Base-by-base conservation (phyloP, 139 green algal genomes). In the Nannochloris sp. region DNA sequence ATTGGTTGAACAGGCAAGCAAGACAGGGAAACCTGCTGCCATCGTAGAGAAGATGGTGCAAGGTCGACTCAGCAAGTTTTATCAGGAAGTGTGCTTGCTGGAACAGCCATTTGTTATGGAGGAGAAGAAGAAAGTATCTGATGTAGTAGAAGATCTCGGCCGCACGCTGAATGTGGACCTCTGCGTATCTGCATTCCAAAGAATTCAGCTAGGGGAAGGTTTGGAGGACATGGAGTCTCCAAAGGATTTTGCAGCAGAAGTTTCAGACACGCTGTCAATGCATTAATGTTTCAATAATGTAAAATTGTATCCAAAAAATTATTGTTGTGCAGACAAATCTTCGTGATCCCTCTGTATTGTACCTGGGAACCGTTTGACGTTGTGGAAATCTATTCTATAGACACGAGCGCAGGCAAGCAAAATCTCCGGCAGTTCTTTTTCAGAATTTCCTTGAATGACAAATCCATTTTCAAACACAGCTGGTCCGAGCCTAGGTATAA, bases 101-200 rank as follows among this genome's bases (percentile, higher is more conserved):
- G 82, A 91, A 66, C 88, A 96, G 66, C 58, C 58, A 4, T 95
- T 80, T 68, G 60, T 96, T 3, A 71, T 95, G 75, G 89, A 95
- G 16, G 74, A 84, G 60, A 49, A 40, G 2, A 28, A 71, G 25
- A 83, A 64, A 6, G 76, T 91, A 3, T 62, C 55, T 66, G 50
- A 62, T 20, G 25, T 48, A 51, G 43, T 62, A 17, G 9, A 1
- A 31, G 26, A 40, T 23, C 8, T 17, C 12, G 26, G 17, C 40
- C 12, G 65, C 25, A 49, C 16, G 9, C 16, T 53, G 17, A 11
- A 23, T 20, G 17, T 53, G 46, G 46, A 53, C n/a, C 9, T 53
- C 6, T 5, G 20, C 49, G 17, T 45, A 28, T 13, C 67, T 80
- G 23, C 2, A 13, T 75, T 82, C 44, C 40, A 82, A 44, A 66